These are phyloP conservation scores for Oxyria digyna DNA, from an alignment of 148 eudicot species.

Conservation along the genomic window DNA sequence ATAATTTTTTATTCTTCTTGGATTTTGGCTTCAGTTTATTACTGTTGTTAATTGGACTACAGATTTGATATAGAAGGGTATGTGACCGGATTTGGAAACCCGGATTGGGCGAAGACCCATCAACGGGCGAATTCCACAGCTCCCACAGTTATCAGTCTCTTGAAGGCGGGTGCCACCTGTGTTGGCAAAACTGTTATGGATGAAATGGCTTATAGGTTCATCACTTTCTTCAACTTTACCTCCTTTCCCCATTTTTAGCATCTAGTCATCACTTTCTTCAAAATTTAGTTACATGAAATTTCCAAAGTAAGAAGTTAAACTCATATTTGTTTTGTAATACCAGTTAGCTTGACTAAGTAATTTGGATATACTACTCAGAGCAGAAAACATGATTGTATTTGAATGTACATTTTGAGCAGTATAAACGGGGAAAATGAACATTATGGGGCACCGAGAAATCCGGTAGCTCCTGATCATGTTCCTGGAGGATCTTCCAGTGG, in stretches of 20 bases:
- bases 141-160: constrained; percentile 42
- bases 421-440: constrained; percentile 80
- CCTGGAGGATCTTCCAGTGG: constrained; percentile 99
- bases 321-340: no score
- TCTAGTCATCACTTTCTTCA: not conserved
- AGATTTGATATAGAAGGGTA: constrained; percentile 79
- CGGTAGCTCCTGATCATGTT: constrained; percentile 58
- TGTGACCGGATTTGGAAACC: constrained; percentile 71
- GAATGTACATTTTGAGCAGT: constrained; percentile 19
- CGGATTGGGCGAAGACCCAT: constrained; percentile 77
- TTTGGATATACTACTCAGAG: no score
- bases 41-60: constrained; percentile 6
- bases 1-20: not conserved
- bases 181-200: constrained; percentile 89
- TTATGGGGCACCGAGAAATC: constrained; percentile 87
- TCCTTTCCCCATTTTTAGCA: not conserved
- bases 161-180: constrained; percentile 70
- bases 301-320: not conserved
- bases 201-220: constrained; percentile 93
- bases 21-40: not conserved
- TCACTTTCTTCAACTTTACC: not conserved
- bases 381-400: no score
- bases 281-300: not conserved
- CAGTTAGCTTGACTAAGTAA: not conserved
- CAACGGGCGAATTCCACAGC: constrained; percentile 54